These are phyloP conservation scores for Trichomonascaceae sp. DNA, from an alignment of 1,139 yeast species.

Conservation along the genomic window DNA sequence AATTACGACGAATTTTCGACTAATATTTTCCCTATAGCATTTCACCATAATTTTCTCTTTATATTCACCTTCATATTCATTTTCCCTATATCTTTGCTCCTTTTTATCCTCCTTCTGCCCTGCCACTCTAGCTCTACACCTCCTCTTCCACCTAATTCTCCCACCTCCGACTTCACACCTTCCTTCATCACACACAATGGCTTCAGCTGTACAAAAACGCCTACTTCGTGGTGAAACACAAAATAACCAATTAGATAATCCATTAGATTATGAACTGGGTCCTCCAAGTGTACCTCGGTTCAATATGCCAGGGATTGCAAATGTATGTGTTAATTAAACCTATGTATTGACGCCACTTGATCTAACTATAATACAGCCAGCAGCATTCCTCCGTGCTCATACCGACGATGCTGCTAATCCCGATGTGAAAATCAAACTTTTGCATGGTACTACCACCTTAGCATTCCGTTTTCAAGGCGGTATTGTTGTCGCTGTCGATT, in stretches of 20 bases:
- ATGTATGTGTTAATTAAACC: conserved; percentile 47
- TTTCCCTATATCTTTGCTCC: too few relatives aligned
- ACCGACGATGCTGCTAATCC: conserved; percentile 91
- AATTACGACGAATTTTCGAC: too few relatives aligned
- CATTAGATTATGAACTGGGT: background rate
- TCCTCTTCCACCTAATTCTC: background rate
- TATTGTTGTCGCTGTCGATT: conserved; percentile 92
- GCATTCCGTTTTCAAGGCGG: conserved; percentile 97
- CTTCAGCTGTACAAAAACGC: background rate
- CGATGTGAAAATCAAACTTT: conserved; percentile 90
- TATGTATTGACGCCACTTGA: conserved; percentile 33
- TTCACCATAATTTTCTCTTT: too few relatives aligned
- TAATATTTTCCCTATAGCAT: too few relatives aligned
- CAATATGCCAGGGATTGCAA: conserved; percentile 75
- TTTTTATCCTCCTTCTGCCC: too few relatives aligned
- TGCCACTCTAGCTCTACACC: background rate
- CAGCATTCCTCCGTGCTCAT: conserved; percentile 95
- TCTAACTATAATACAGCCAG: conserved; percentile 45
- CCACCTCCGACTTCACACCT: background rate
- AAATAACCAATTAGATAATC: background rate
- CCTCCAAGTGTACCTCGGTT: conserved; percentile 44
- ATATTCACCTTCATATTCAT: conserved; percentile 5
- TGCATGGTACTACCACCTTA: conserved; percentile 97
- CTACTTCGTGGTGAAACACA: background rate
- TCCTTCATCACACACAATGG: background rate